These are phyloP conservation scores for Malania oleifera DNA, from an alignment of 164 flowering plant species.

Conservation along the genomic window DNA sequence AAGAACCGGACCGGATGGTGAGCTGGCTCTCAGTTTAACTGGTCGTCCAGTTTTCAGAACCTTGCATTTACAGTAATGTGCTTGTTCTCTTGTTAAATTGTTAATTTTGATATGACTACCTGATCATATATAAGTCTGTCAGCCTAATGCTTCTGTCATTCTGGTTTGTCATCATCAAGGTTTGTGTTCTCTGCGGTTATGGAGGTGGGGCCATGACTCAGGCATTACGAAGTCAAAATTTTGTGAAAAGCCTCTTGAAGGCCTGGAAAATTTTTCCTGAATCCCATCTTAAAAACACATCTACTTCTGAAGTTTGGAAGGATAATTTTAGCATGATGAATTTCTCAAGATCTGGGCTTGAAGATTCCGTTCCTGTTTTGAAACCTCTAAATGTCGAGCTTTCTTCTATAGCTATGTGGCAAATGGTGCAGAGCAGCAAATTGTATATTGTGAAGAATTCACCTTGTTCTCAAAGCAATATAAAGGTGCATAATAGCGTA, in stretches of 20 bases:
- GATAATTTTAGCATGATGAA: conserved; percentile 12
- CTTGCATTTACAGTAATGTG: too few relatives aligned
- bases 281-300: conserved; percentile 11
- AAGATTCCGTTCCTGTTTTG: conserved; percentile 11
- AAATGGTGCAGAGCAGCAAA: conserved; percentile 14
- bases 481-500: conserved; percentile 34
- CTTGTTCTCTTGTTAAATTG: too few relatives aligned
- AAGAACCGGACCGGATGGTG: too few relatives aligned
- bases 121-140: too few relatives aligned
- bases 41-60: too few relatives aligned
- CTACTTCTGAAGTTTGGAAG: conserved; percentile 12
- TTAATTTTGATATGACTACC: too few relatives aligned
- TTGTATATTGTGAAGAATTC: conserved; percentile 8
- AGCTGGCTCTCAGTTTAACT: too few relatives aligned
- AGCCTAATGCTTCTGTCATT: neutral
- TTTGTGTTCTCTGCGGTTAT: conserved; percentile 66
- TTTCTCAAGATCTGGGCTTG: conserved; percentile 13
- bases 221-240: conserved; percentile 40
- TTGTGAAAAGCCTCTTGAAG: conserved; percentile 50
- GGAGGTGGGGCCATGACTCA: conserved; percentile 65
- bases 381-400: conserved; percentile 13
- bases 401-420: conserved; percentile 8
- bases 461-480: conserved; percentile 6
- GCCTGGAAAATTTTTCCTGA: conserved; percentile 34
- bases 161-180: conserved; percentile 23